A percentile compares a stretch with the other conserved stretches of the same genome.
Evolutionary conservation across 768 basidiomycete species (phyloP).

Genomic region (Termitomyces sp.): DNA sequence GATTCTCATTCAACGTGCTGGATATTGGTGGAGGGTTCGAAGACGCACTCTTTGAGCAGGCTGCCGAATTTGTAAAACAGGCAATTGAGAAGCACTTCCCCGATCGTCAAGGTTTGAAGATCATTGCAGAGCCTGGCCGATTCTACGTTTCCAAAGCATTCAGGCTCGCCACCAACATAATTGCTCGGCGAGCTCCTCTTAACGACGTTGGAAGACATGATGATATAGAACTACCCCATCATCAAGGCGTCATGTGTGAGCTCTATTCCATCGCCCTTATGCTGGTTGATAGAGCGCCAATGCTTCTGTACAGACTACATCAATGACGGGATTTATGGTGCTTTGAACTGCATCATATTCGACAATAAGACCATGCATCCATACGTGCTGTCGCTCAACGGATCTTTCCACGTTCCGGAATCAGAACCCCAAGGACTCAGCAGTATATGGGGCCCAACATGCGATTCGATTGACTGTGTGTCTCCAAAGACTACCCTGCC

Average conservation of each 20-base stretch:
- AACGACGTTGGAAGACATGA: slow-evolving; percentile 22
- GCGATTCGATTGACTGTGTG: slow-evolving; percentile 96
- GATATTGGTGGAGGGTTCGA: slow-evolving; percentile 98
- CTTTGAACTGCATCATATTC: slow-evolving; percentile 95
- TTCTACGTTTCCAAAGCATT: slow-evolving; percentile 93
- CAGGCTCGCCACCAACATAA: slow-evolving; percentile 87
- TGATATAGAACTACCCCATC: slow-evolving; percentile 27
- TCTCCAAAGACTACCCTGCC: slow-evolving; percentile 60
- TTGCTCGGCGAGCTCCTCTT: slow-evolving; percentile 73
- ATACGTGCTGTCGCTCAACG: slow-evolving; percentile 64
- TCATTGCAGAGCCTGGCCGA: slow-evolving; percentile 97
- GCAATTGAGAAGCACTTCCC: slow-evolving; percentile 86
- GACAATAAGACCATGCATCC: slow-evolving; percentile 92
- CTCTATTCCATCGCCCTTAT: slow-evolving; percentile 15
- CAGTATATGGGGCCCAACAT: slow-evolving; percentile 97
- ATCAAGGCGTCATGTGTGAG: slow-evolving; percentile 83
- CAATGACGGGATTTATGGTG: slow-evolving; percentile 98
- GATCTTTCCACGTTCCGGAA: slow-evolving; percentile 53
- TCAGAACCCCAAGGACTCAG: slow-evolving; percentile 41
- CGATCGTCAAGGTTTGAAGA: slow-evolving; percentile 55
- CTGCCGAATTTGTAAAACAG: slow-evolving; percentile 61
- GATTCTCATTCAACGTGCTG: slow-evolving; percentile 78
- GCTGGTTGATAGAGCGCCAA: neutral
- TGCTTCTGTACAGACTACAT: slow-evolving; percentile 73
- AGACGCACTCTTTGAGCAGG: slow-evolving; percentile 75